phyloP scores from a whole-genome alignment of 1,139 yeast genomes.

The Hyphopichia khmerensis region DNA sequence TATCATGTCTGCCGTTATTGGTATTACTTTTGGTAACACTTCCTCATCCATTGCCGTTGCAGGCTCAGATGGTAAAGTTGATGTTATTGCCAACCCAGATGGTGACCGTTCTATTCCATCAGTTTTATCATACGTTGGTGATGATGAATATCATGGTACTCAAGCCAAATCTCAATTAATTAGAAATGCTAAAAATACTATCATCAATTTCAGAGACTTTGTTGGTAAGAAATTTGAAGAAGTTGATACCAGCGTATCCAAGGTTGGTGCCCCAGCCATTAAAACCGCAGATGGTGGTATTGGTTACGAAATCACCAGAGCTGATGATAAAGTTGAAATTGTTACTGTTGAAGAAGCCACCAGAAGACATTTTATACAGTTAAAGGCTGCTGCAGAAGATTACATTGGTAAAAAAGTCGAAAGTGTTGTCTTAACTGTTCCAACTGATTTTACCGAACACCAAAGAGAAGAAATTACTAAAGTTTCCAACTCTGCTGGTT shows the following conservation, averaged over 20 bases:
- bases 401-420: conserved; percentile 80
- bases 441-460: conserved; percentile 77
- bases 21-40: conserved; percentile 95
- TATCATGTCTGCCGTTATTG: conserved; percentile 63
- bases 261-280: conserved; percentile 71
- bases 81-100: conserved; percentile 97
- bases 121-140: conserved; percentile 85
- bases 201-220: conserved; percentile 90
- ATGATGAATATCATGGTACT: conserved; percentile 95
- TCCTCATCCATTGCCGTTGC: conserved; percentile 93
- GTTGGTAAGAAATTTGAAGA: conserved; percentile 74
- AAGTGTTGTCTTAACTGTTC: conserved; percentile 86
- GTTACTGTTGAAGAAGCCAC: conserved; percentile 75
- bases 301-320: conserved; percentile 61
- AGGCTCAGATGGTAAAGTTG: conserved; percentile 84
- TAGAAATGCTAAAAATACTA: conserved; percentile 86
- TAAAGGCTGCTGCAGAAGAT: conserved; percentile 89
- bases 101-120: conserved; percentile 98
- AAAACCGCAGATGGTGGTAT: conserved; percentile 63
- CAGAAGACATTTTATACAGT: conserved; percentile 78
- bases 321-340: conserved; percentile 43
- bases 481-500: conserved; percentile 69
- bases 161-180: conserved; percentile 92
- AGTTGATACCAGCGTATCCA: conserved; percentile 61
- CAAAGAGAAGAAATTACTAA: conserved; percentile 67